phyloP scores from a whole-genome alignment of 2,329 filamentous ascomycete genomes.

The Aspergillus spinulosporus region DNA sequence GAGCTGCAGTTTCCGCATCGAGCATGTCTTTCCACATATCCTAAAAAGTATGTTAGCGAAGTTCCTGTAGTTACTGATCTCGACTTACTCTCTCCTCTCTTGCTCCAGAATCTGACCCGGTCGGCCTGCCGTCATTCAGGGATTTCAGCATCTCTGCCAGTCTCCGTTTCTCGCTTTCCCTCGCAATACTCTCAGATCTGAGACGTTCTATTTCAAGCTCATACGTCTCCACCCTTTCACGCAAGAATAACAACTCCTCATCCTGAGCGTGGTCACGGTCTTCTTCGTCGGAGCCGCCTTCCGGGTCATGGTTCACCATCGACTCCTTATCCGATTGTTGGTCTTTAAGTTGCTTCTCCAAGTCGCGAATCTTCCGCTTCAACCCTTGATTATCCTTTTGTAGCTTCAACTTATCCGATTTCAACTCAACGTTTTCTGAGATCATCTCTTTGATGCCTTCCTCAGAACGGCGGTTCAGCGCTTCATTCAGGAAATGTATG shows the following conservation, averaged over 20 bases:
- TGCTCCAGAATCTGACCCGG: constrained; percentile 52
- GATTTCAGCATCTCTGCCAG: constrained; percentile 77
- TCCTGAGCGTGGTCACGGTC: constrained; percentile 61
- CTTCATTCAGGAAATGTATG: constrained; percentile 94
- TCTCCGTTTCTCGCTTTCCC: constrained; percentile 82
- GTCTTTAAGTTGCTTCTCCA: constrained; percentile 74
- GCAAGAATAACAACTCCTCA: constrained; percentile 80
- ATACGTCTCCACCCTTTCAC: constrained; percentile 82
- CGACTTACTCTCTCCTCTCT: constrained; percentile 48
- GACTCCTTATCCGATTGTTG: constrained; percentile 50
- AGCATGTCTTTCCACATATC: constrained; percentile 95
- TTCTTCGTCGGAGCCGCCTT: constrained; percentile 44
- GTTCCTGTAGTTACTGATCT: neutral
- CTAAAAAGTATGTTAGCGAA: constrained; percentile 33
- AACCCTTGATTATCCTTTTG: constrained; percentile 88
- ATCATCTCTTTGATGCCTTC: constrained; percentile 98
- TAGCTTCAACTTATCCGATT: constrained; percentile 82
- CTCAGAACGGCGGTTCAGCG: constrained; percentile 88
- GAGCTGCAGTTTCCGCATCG: constrained; percentile 83
- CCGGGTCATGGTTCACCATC: constrained; percentile 44
- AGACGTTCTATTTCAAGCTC: constrained; percentile 81
- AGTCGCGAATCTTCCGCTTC: constrained; percentile 76
- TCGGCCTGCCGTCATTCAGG: constrained; percentile 55
- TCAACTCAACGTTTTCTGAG: constrained; percentile 92
- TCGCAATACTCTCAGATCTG: constrained; percentile 71